phyloP scores from a whole-genome alignment of 345 rosid genomes.

The Rhodamnia rubescens region DNA sequence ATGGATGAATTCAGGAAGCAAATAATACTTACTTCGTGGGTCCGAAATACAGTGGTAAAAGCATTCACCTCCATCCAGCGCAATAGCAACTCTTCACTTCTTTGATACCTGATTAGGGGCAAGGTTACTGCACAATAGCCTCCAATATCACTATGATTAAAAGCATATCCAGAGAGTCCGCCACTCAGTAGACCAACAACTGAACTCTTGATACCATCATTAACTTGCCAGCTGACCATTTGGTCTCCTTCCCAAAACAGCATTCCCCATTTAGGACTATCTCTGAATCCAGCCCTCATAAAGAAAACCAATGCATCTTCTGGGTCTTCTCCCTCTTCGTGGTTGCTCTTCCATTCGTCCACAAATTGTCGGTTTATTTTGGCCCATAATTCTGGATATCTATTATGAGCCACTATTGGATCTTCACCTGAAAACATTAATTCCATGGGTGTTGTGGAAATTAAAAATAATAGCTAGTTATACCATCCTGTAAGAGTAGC shows the following conservation, averaged over 20 bases:
- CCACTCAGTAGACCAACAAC: slow-evolving; percentile 58
- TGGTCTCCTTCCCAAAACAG: slow-evolving; percentile 81
- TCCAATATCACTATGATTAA: slow-evolving; percentile 73
- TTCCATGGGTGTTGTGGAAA: background rate
- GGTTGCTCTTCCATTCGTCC: slow-evolving; percentile 43
- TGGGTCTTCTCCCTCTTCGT: slow-evolving; percentile 15
- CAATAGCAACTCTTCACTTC: slow-evolving; percentile 58
- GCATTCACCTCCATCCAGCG: slow-evolving; percentile 78
- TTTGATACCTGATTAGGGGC: slow-evolving; percentile 37
- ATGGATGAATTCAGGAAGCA: background rate
- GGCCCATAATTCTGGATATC: slow-evolving; percentile 76
- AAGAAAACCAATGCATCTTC: slow-evolving; percentile 51
- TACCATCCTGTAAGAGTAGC: background rate
- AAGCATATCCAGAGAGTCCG: slow-evolving; percentile 57
- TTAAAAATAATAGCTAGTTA: background rate
- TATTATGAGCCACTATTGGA: slow-evolving; percentile 57
- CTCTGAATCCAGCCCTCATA: slow-evolving; percentile 65
- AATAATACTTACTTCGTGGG: slow-evolving; percentile 46
- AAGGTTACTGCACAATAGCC: slow-evolving; percentile 57
- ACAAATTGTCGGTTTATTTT: slow-evolving; percentile 56
- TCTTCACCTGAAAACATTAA: slow-evolving; percentile 42
- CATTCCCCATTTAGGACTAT: slow-evolving; percentile 69
- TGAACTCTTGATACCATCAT: slow-evolving; percentile 68
- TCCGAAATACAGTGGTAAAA: slow-evolving; percentile 53
- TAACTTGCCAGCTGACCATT: slow-evolving; percentile 75